Base-by-base conservation (phyloP, 2,329 filamentous ascomycete genomes). In the Cladosporium cucumerinum region DNA sequence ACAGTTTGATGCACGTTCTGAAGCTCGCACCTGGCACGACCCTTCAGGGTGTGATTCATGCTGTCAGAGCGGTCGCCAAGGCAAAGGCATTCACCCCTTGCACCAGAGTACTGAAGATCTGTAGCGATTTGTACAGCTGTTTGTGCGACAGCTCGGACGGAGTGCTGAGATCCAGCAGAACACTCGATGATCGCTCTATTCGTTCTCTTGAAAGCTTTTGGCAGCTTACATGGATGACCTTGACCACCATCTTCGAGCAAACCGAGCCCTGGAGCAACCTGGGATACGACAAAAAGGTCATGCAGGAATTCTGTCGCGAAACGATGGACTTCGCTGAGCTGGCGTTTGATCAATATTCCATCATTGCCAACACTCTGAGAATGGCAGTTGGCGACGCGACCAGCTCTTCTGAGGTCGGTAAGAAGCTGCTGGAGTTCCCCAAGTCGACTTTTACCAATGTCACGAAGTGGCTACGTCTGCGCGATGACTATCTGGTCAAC, bases 291-390 rank as follows among this genome's bases (percentile, higher is more conserved):
- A 95, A 92, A 74, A 78, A 82, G 23, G 82, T 86, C 62, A 93
- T 99, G 91, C 89, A 93, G 72, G 89, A 97, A 65, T 97, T 98
- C 72, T 97, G 93, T 74, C 89, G 95, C 69, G 92, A 97, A 74
- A 91, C 91, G 16, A 99, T 99, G 86, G 92, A 98, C 72, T 91
- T 97, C 73, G 93, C 94, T 0, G 91, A 96, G 73, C 85, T 86
- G 39, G 84, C 97, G 1, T 91, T 98, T 73, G 88, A 91, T 48
- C 89, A 97, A 71, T 95, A 96, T 75, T 89, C 88, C 59, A 85
- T 97, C 65, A 88, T 99, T 68, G 87, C 91, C 2, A 90, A 89
- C 54, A 90, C 91, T 14, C 77, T 93, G 64, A 79, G 79, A 79
- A 80, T 60, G 78, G 79, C 26, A 78, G 51, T 21, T 49, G 63